phyloP scores from a whole-genome alignment of 164 flowering plant species.

The Aristolochia contorta region DNA sequence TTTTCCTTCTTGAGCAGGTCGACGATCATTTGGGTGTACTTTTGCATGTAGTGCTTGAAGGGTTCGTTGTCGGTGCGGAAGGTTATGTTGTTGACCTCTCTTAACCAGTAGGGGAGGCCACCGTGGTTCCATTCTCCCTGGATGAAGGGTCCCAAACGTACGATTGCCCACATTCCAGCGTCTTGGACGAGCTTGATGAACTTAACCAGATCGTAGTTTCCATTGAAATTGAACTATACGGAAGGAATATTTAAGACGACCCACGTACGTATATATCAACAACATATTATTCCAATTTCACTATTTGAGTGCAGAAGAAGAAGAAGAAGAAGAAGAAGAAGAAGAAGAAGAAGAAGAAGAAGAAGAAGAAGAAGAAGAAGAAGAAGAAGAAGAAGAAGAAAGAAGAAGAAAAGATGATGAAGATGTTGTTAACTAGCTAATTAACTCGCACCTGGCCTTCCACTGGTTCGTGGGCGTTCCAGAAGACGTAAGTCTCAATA shows the following conservation, averaged over 20 bases:
- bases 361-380: too few relatives aligned
- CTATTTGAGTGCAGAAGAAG: background rate
- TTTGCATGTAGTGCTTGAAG: slow-evolving; percentile 39
- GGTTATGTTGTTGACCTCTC: slow-evolving; percentile 45
- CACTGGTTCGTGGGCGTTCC: slow-evolving; percentile 14
- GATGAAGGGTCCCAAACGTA: slow-evolving; percentile 50
- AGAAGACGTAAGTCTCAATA: slow-evolving; percentile 12
- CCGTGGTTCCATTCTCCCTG: slow-evolving; percentile 47
- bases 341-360: too few relatives aligned
- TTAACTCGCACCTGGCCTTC: slow-evolving; percentile 6
- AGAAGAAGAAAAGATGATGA: too few relatives aligned
- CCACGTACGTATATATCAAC: too few relatives aligned
- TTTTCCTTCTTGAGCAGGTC: slow-evolving; percentile 35
- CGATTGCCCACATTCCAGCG: slow-evolving; percentile 31
- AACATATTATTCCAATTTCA: too few relatives aligned
- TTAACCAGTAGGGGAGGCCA: slow-evolving; percentile 77
- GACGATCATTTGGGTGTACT: slow-evolving; percentile 28
- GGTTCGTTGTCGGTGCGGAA: slow-evolving; percentile 26
- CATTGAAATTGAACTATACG: slow-evolving; percentile 38
- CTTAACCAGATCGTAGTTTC: slow-evolving; percentile 38
- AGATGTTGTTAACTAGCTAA: too few relatives aligned
- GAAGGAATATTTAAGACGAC: too few relatives aligned
- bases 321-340: background rate
- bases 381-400: too few relatives aligned
- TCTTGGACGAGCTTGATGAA: slow-evolving; percentile 35